Base-by-base conservation (phyloP, 1,284 basidiomycete genomes). In the Xerocomus alliaceus region DNA sequence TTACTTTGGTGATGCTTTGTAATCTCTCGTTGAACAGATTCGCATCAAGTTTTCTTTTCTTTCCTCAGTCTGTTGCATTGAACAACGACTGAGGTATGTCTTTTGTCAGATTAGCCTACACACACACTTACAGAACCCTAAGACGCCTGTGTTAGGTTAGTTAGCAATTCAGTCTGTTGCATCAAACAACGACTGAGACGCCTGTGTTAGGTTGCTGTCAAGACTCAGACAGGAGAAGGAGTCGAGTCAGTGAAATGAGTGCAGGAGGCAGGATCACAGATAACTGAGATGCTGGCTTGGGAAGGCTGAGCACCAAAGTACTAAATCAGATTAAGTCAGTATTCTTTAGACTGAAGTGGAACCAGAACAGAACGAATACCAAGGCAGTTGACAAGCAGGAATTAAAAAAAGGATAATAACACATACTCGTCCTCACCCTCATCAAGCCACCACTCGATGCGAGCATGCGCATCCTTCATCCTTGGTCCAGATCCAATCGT, bases 391-490 rank as follows among this genome's bases (percentile, higher is more conserved):
- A 32, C 29, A 20, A 48, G 4, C 12, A 29, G 58, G 6, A 42
- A 59, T n/a, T n/a, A n/a, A 29, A 54, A 42, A 52, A 18, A 18
- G 12, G 81, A 47, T 58, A 24, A 48, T 52, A 34, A 56, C 28
- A 84, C 92, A 72, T 71, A 96, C 95, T 98, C 95, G 65, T 97
- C 95, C 22, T 92, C 89, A 4, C 92, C 93, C 73, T 91, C 87
- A 65, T 96, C 93, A 11, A 97, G 79, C 92, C 94, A 95, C 87
- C 91, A 95, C 64, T 97, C 93, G 12, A 96, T 89, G 22, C 93
- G 83, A 62, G 87, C 86, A 60, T 82, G 49, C 5, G 56, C 20
- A 31, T 70, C 64, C 20, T 63, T 54, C 45, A 7, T n/a, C 32
- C 56, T 58, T 5, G 75, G 54, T 58, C 64, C 47, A 57, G 67